Conservation (phyloP, 1,284 basidiomycete species). For the Phlebopus sp. region DNA sequence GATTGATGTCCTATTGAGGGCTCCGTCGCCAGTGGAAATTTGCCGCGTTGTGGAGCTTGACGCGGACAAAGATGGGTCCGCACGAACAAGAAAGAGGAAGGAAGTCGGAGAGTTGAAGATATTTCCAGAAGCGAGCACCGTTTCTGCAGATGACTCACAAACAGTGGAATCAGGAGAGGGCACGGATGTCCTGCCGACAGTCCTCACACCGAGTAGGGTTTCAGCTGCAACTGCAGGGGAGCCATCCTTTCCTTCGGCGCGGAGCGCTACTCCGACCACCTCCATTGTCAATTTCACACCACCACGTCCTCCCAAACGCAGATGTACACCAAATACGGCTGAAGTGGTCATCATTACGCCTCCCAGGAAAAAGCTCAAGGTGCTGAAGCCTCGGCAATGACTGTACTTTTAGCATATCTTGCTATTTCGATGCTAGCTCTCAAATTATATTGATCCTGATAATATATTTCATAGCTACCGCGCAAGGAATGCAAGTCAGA, state of each 20-base stretch:
- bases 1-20: slow-evolving; percentile 32
- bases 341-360: slow-evolving; percentile 11
- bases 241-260: not conserved
- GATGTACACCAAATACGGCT: not conserved
- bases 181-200: too few relatives aligned
- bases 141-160: not conserved
- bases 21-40: slow-evolving; percentile 29
- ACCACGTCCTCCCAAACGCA: slow-evolving; percentile 22
- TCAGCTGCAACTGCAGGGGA: not conserved
- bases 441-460: slow-evolving; percentile 20
- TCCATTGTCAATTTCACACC: not conserved
- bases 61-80: slow-evolving; percentile 16
- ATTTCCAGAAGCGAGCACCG: slow-evolving; percentile 5
- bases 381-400: slow-evolving; percentile 3
- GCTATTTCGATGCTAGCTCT: slow-evolving; percentile 6
- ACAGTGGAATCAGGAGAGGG: too few relatives aligned
- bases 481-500: slow-evolving; percentile 10
- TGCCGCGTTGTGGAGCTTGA: slow-evolving; percentile 25
- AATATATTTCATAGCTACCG: slow-evolving; percentile 13
- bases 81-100: slow-evolving; percentile 17
- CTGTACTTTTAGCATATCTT: not conserved
- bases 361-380: slow-evolving; percentile 20
- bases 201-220: not conserved
- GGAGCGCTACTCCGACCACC: not conserved
- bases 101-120: slow-evolving; percentile 15